Conservation (phyloP, 2,329 filamentous ascomycete species). For the Aureobasidium musti region DNA sequence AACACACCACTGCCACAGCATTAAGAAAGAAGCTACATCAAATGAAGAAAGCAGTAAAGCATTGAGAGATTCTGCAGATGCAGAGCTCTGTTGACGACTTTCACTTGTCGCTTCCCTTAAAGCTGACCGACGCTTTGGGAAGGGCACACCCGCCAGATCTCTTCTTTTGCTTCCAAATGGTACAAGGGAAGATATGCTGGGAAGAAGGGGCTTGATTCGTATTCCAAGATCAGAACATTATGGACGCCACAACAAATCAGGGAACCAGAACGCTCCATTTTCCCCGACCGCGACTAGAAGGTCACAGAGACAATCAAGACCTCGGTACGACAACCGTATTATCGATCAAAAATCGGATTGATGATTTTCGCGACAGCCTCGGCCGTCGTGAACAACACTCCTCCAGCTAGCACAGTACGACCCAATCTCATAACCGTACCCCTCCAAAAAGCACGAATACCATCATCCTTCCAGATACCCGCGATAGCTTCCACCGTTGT, state of each 20-base stretch:
- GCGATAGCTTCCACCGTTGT: conserved; percentile 59
- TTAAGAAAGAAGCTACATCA: neutral
- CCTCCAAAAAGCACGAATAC: conserved; percentile 64
- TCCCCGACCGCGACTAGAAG: too few species aligned
- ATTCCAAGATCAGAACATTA: too few species aligned
- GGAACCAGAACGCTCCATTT: too few species aligned
- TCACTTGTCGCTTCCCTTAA: neutral
- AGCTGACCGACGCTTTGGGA: neutral
- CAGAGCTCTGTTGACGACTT: neutral
- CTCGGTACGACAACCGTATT: neutral
- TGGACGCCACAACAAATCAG: too few species aligned
- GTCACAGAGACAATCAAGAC: neutral
- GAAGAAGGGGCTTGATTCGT: too few species aligned
- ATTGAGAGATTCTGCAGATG: neutral
- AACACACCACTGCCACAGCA: neutral
- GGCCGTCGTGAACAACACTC: conserved; percentile 65
- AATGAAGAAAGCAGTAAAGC: neutral
- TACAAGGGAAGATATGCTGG: too few species aligned
- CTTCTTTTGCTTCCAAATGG: too few species aligned
- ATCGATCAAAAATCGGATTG: conserved; percentile 33
- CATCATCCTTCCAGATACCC: conserved; percentile 59
- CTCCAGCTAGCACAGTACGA: conserved; percentile 64
- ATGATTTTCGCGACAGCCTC: conserved; percentile 58
- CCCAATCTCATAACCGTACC: conserved; percentile 69
- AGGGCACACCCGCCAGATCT: too few species aligned